Base-by-base conservation (phyloP, 352 stramenopile genomes). In the Phytophthora vignae region DNA sequence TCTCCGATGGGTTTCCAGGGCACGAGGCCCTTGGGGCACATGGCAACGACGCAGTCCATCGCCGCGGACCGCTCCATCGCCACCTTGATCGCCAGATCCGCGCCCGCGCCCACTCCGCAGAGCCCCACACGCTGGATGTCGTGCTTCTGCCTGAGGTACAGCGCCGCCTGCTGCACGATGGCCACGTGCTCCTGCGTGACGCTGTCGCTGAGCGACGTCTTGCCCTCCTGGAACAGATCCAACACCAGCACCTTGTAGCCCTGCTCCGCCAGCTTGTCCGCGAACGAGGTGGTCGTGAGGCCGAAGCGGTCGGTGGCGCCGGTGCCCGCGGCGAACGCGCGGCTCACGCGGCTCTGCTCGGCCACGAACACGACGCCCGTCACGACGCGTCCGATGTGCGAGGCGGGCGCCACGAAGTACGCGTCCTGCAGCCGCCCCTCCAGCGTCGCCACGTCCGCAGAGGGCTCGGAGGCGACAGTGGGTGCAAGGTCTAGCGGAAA, bases 181-280 rank as follows among this genome's bases (percentile, higher is more conserved):
- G 60, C 62, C 53, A 79, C 63, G 25, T 83, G 73, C n/a, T 82
- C 46, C 1, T 71, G 60, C 1, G 64, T 72, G 17, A 38, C 55
- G 52, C 66, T 31, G 64, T 71, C 44, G 44, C 44, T 52, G 8
- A 19, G 19, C 19, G 19, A 27, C 9, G 57, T 42, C 40, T 77
- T 60, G 6, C 56, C 67, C 49, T 85, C 69, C n/a, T 63, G 59
- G 42, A 83, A 83, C 29, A 88, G 55, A 65, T 88, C 78, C 58
- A 93, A 61, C 56, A 93, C 87, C 49, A 96, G 67, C 58, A 97
- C 88, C 64, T 97, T 96, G 76, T 96, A 97, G 57, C 88, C 88
- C 67, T 97, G 90, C 62, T 97, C 90, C 3, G 88, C 88, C 55
- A 97, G 72, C 50, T 95, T 95, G 69, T 97, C 90, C 4, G 90